Percentiles rank a stretch among this genome's conserved stretches.
Evolutionary conservation across 2,329 filamentous ascomycete species (phyloP).

Genomic region (Madurella mycetomatis): DNA sequence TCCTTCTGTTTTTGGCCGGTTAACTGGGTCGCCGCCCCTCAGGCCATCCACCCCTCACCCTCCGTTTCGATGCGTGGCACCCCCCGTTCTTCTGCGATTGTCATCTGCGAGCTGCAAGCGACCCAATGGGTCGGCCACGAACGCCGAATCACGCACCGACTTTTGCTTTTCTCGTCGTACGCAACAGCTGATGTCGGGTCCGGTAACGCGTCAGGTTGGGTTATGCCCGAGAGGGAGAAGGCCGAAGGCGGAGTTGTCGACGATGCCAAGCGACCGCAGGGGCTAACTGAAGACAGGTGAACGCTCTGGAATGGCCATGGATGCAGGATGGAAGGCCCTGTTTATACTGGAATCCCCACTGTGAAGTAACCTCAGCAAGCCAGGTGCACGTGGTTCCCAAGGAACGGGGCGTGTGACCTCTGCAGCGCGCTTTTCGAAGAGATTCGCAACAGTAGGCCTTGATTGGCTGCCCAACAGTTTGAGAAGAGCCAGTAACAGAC

Average conservation of each 20-base stretch:
- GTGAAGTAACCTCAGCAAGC: slow-evolving; percentile 25
- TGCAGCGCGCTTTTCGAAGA: slow-evolving; percentile 1
- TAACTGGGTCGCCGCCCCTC: slow-evolving; percentile 8
- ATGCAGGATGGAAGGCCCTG: slow-evolving; percentile 23
- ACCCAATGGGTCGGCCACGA: slow-evolving; percentile 14
- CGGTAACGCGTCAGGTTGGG: background rate
- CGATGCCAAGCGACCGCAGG: background rate
- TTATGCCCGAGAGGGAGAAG: background rate
- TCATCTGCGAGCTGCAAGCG: slow-evolving; percentile 20
- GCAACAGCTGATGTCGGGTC: background rate
- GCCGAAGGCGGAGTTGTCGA: background rate
- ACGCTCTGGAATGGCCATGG: slow-evolving; percentile 8
- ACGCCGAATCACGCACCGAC: slow-evolving; percentile 8
- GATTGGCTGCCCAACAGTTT: slow-evolving; percentile 14
- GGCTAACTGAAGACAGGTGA: background rate
- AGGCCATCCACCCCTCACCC: slow-evolving; percentile 7
- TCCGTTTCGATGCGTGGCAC: slow-evolving; percentile 17
- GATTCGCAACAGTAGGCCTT: slow-evolving; percentile 1
- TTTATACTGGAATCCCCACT: slow-evolving; percentile 28
- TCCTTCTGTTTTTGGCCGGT: slow-evolving; percentile 11
- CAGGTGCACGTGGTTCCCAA: slow-evolving; percentile 31
- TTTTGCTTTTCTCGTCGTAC: slow-evolving; percentile 8
- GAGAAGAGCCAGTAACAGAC: slow-evolving; percentile 17
- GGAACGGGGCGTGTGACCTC: slow-evolving; percentile 28
- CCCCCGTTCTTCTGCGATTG: slow-evolving; percentile 13